phyloP scores from a whole-genome alignment of 2,329 filamentous ascomycete species.

The Septoria petroselini region DNA sequence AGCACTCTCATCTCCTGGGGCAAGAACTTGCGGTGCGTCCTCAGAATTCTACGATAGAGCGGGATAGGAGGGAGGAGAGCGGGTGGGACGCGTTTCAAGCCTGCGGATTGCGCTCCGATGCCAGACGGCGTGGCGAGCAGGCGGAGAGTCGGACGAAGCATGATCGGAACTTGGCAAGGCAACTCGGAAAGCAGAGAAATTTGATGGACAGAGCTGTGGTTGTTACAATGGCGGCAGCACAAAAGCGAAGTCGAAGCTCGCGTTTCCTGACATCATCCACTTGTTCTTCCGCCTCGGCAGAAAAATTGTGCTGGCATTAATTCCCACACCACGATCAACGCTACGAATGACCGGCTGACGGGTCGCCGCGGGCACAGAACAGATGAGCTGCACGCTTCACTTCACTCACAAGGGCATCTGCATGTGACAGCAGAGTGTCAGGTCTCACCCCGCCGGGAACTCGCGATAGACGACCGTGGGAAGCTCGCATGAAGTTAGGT shows the following conservation, averaged over 20 bases:
- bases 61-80: slow-evolving; percentile 83
- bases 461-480: no score
- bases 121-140: slow-evolving; percentile 37
- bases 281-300: slow-evolving; percentile 10
- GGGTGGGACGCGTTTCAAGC: slow-evolving; percentile 47
- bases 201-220: background rate
- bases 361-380: background rate
- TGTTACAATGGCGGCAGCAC: background rate
- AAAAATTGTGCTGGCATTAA: slow-evolving; percentile 3
- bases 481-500: no score
- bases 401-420: background rate
- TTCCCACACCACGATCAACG: background rate
- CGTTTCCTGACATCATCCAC: slow-evolving; percentile 16
- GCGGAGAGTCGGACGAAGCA: slow-evolving; percentile 25
- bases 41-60: slow-evolving; percentile 81
- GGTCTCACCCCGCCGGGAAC: background rate
- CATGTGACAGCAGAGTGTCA: background rate
- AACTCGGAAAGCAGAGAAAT: no score
- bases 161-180: no score
- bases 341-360: background rate
- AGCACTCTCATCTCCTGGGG: slow-evolving; percentile 71
- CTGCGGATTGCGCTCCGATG: slow-evolving; percentile 33
- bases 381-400: background rate
- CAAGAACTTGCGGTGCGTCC: slow-evolving; percentile 78
- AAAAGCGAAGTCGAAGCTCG: slow-evolving; percentile 9